Evolutionary conservation across 116 monocot species (phyloP).

Genomic region (Trichopus zeylanicus): DNA sequence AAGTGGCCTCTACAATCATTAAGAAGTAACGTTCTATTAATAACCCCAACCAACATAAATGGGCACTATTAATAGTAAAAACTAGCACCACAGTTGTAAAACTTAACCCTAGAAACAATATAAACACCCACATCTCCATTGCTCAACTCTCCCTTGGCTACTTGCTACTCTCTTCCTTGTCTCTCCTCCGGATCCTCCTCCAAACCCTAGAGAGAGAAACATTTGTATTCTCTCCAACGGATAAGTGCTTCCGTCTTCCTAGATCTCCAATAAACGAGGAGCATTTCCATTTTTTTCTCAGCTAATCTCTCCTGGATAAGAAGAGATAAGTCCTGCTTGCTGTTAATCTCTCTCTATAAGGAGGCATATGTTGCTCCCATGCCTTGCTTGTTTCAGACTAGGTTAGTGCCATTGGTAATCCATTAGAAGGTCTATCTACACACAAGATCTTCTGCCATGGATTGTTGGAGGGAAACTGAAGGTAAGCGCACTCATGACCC

Average conservation of each 20-base stretch:
- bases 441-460: conserved; percentile 14
- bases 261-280: background rate
- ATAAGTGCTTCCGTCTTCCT: background rate
- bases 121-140: conserved; percentile 1
- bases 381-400: background rate
- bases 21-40: no score
- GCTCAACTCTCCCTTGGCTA: background rate
- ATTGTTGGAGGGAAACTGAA: conserved; percentile 29
- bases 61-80: no score
- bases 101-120: background rate
- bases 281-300: background rate
- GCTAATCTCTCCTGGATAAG: conserved; percentile 4
- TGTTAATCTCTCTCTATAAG: no score
- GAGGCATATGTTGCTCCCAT: background rate
- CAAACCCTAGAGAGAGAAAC: background rate
- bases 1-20: no score
- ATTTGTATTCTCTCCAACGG: background rate
- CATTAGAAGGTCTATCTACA: no score
- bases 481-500: conserved; percentile 35
- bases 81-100: no score
- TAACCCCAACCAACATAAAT: no score
- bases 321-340: no score
- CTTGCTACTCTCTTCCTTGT: background rate
- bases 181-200: background rate
- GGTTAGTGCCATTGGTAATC: no score